Percentiles rank a stretch among this genome's conserved stretches.
Conservation (phyloP, 169 alveolate species). For the Cryptosporidium meleagridis region DNA sequence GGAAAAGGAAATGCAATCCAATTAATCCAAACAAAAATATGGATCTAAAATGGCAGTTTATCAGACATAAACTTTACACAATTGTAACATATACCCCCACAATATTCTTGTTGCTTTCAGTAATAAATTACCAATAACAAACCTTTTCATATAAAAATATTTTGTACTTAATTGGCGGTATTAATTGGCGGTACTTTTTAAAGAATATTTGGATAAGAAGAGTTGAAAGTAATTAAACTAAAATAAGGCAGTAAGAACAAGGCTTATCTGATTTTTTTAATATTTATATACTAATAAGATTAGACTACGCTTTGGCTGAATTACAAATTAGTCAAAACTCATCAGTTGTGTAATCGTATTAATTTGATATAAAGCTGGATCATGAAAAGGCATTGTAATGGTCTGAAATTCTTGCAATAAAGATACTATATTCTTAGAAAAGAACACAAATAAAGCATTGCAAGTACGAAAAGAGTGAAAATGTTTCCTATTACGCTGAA, state of each 20-base stretch:
- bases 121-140: neutral
- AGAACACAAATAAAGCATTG: neutral
- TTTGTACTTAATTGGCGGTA: neutral
- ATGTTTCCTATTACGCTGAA: constrained; percentile 50
- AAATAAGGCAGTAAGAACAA: neutral
- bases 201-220: neutral
- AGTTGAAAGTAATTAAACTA: neutral
- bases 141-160: neutral
- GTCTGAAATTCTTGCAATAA: neutral
- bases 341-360: neutral
- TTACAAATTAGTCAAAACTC: neutral
- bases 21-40: no score
- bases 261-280: neutral
- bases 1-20: neutral
- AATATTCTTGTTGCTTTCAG: neutral
- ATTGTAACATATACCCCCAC: neutral
- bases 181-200: neutral
- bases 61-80: neutral
- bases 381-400: neutral
- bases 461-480: neutral
- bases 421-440: neutral
- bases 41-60: no score
- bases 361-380: neutral
- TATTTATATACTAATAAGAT: neutral
- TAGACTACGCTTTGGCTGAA: neutral